Percentiles rank a stretch among this genome's conserved stretches.
phyloP scores from a whole-genome alignment of 108 stramenopile species.

The Cyclostephanos invisitatus region DNA sequence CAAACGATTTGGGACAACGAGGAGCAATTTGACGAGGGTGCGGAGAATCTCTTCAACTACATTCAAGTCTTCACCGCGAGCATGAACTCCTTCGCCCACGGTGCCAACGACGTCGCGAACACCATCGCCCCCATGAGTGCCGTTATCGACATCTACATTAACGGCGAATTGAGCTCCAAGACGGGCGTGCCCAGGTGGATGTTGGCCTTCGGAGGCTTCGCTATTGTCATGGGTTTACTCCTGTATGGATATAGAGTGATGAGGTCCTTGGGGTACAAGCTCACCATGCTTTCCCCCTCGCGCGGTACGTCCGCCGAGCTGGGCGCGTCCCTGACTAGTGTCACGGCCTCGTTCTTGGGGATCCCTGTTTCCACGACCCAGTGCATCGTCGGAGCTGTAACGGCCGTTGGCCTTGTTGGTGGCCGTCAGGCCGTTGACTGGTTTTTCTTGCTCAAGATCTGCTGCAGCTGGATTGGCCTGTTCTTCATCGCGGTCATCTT shows the following conservation, averaged over 20 bases:
- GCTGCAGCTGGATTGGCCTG: constrained; percentile 52
- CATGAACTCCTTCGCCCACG: constrained; percentile 69
- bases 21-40: constrained; percentile 48
- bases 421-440: constrained; percentile 53
- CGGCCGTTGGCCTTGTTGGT: constrained; percentile 60
- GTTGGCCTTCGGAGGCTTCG: constrained; percentile 60
- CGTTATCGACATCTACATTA: constrained; percentile 56
- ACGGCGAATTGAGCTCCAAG: constrained; percentile 32
- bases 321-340: constrained; percentile 58
- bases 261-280: constrained; percentile 61
- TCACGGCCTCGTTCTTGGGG: constrained; percentile 63
- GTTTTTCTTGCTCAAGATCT: constrained; percentile 33
- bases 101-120: constrained; percentile 79
- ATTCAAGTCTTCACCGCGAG: constrained; percentile 78
- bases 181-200: constrained; percentile 56
- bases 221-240: constrained; percentile 58
- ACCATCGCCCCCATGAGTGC: constrained; percentile 72
- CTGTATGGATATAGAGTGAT: constrained; percentile 59
- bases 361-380: constrained; percentile 74
- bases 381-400: constrained; percentile 65
- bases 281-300: constrained; percentile 55
- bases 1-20: constrained; percentile 55
- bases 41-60: constrained; percentile 64
- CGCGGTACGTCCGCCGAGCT: constrained; percentile 64
- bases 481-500: constrained; percentile 43